Percentiles rank a stretch among this genome's conserved stretches.
Evolutionary conservation across 2,329 filamentous ascomycete genomes (phyloP).

Genomic region (Pyrenophora teres): DNA sequence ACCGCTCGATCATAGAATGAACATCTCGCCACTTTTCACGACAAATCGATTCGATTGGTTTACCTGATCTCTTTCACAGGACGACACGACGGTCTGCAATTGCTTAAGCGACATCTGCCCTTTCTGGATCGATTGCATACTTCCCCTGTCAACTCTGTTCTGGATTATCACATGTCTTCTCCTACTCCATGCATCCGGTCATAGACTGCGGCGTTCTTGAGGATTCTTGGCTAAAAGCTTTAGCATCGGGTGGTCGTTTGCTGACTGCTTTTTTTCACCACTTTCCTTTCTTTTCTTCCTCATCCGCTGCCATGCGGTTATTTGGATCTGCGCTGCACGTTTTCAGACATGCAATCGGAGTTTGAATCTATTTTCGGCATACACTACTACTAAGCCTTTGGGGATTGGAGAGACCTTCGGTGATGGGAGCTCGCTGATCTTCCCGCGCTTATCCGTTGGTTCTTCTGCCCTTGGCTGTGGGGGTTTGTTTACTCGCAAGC

Average conservation of each 20-base stretch:
- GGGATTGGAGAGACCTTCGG: not conserved
- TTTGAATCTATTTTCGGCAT: not conserved
- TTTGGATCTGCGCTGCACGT: conserved; percentile 2
- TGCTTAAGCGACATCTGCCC: conserved; percentile 20
- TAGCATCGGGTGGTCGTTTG: conserved; percentile 32
- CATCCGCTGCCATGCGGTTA: not conserved
- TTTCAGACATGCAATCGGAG: not conserved
- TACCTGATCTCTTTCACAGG: conserved; percentile 3
- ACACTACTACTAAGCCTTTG: not conserved
- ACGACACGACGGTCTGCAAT: conserved; percentile 23
- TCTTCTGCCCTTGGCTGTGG: not conserved
- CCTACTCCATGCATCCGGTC: conserved; percentile 28
- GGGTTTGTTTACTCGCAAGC: conserved; percentile 2
- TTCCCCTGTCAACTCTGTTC: conserved; percentile 23
- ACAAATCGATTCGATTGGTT: conserved; percentile 2
- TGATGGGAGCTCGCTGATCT: not conserved
- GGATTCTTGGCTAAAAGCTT: conserved; percentile 28
- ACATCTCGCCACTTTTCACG: not conserved
- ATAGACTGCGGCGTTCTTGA: conserved; percentile 31
- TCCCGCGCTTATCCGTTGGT: not conserved
- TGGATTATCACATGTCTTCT: conserved; percentile 10
- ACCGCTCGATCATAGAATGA: conserved; percentile 28
- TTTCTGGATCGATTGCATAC: conserved; percentile 32
- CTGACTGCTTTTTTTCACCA: conserved; percentile 8
- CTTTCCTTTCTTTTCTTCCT: conserved; percentile 8